A percentile compares a stretch with the other conserved stretches of the same genome.
Evolutionary conservation across 768 basidiomycete species (phyloP).

Genomic region (Flagelloscypha sp.): DNA sequence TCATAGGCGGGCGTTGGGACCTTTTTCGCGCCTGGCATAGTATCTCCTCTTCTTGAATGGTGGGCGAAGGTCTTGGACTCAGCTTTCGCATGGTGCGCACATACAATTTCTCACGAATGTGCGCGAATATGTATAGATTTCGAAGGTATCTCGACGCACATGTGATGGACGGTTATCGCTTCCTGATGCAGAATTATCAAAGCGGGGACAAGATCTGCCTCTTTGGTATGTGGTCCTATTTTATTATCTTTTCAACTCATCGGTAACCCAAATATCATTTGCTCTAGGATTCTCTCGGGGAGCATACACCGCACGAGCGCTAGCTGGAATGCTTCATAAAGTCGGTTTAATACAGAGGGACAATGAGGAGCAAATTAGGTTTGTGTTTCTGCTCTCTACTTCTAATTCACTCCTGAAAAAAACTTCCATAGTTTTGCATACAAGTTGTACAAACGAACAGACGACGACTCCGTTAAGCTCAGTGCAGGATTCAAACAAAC

Average conservation of each 20-base stretch:
- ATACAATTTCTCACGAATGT: neutral
- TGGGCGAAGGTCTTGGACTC: slow-evolving; percentile 54
- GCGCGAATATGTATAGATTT: neutral
- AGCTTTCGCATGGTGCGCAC: slow-evolving; percentile 61
- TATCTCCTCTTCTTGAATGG: slow-evolving; percentile 52
- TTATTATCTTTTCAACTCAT: slow-evolving; percentile 3
- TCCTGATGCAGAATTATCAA: slow-evolving; percentile 73
- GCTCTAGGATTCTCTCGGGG: slow-evolving; percentile 67
- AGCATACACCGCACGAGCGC: slow-evolving; percentile 57
- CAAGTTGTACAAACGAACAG: slow-evolving; percentile 53
- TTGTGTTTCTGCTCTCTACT: too few species aligned
- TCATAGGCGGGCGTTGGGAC: slow-evolving; percentile 39
- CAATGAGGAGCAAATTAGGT: slow-evolving; percentile 61
- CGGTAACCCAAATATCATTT: too few species aligned
- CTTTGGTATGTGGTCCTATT: slow-evolving; percentile 40
- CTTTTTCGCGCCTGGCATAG: slow-evolving; percentile 54
- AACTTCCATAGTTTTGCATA: too few species aligned
- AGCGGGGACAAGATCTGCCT: slow-evolving; percentile 67
- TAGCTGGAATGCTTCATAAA: slow-evolving; percentile 71
- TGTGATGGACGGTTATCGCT: slow-evolving; percentile 68
- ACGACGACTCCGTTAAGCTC: slow-evolving; percentile 33
- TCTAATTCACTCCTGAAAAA: too few species aligned
- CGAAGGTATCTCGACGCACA: slow-evolving; percentile 61
- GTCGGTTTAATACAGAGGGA: slow-evolving; percentile 63
- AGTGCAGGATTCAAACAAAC: slow-evolving; percentile 65